Evolutionary conservation across 768 basidiomycete species (phyloP), one percentile per base, ranked within the genome.

Genomic region (Leccinum boreale): DNA sequence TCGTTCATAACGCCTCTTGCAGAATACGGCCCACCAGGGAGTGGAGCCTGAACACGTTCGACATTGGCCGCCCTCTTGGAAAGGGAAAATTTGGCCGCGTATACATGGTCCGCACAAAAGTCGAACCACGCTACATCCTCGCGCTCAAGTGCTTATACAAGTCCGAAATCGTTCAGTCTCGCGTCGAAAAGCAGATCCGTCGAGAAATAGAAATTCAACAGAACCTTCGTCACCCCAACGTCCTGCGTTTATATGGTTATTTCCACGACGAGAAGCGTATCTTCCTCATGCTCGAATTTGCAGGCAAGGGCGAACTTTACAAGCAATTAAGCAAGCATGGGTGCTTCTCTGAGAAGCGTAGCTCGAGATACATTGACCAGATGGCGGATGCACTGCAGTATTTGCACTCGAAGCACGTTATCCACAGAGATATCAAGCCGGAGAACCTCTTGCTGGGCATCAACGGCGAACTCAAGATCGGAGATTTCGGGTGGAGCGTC

Each of bases 61-160:
- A 97, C 61, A 96, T 98, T 67, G 96, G 97, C 17, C 85, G 94
- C 11, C 94, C 94, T 3, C 81, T 99, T 2, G 97, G 97, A n/a
- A 98, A 98, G 72, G 97, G 97, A 48, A 98, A 98, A 77, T 99
- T 98, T 65, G 97, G 97, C 1, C 90, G 94, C 3, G 97, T 99
- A 24, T 98, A 99, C 79, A 95, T 98, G 88, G 94, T 96, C 47
- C 85, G 95, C 52, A 98, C 96, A 19, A 96, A 95, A 72, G 73
- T 78, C 58, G 83, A 87, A 58, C 93, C 94, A 1, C 84, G 87
- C 58, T 98, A 91, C 78, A 96, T 98, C 70, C 85, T 98, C 66
- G 96, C 96, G 23, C 85, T 98, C 74, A 98, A 98, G 75, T 94
- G 92, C 61, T 80, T 98, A 56, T 95, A 95, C 81, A 99, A 98